phyloP scores from a whole-genome alignment of 179 eudicot genomes.

The Heliamphora ciliata region DNA sequence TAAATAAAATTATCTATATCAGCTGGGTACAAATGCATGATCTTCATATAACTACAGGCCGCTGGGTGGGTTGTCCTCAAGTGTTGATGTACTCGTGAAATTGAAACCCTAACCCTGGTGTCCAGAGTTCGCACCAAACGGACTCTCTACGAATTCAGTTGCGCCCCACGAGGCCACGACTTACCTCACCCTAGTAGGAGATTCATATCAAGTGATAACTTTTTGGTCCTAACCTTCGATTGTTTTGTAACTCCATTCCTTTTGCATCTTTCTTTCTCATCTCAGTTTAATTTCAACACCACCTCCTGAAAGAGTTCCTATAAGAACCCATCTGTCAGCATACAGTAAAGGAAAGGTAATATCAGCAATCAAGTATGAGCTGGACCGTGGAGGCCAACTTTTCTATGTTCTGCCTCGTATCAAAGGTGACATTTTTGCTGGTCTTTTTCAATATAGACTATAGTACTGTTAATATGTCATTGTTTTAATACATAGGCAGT shows the following conservation, averaged over 20 bases:
- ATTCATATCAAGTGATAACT: neutral
- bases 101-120: too few species aligned
- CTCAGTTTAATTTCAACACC: constrained; percentile 88
- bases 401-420: constrained; percentile 98
- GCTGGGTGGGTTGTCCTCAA: too few species aligned
- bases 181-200: constrained; percentile 4
- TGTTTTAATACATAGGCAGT: neutral
- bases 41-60: too few species aligned
- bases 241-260: constrained; percentile 1
- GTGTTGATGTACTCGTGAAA: too few species aligned
- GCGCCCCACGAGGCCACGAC: neutral
- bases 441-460: constrained; percentile 6
- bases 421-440: constrained; percentile 51
- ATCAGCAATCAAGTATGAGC: constrained; percentile 80
- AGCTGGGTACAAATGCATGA: too few species aligned
- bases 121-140: neutral
- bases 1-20: too few species aligned
- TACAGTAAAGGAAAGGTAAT: constrained; percentile 60
- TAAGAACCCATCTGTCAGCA: constrained; percentile 82
- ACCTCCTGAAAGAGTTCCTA: constrained; percentile 98
- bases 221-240: constrained; percentile 6
- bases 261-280: constrained; percentile 6
- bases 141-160: constrained; percentile 1
- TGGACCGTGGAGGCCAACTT: constrained; percentile 93
- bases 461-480: neutral